These are phyloP conservation scores for Sonneratia alba DNA, from an alignment of 345 rosid genomes.

Conservation along the genomic window DNA sequence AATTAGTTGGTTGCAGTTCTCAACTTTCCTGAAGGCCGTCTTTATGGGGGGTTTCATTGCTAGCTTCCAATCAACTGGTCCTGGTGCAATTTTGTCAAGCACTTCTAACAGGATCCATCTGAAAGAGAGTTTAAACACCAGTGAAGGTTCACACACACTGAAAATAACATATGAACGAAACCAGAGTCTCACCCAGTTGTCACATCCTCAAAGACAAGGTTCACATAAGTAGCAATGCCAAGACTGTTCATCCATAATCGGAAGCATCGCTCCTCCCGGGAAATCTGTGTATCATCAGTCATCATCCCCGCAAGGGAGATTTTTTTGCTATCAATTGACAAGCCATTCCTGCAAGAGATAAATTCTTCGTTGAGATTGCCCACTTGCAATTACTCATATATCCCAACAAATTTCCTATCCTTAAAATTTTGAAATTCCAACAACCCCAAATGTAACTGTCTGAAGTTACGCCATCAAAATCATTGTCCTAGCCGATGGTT, in stretches of 20 bases:
- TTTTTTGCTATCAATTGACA: slow-evolving; percentile 51
- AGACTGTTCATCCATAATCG: slow-evolving; percentile 97
- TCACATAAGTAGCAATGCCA: slow-evolving; percentile 64
- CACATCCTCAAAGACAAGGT: slow-evolving; percentile 85
- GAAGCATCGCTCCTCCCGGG: slow-evolving; percentile 97
- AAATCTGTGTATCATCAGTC: slow-evolving; percentile 93
- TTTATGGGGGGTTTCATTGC: slow-evolving; percentile 80
- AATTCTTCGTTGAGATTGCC: not conserved
- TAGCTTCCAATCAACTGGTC: slow-evolving; percentile 74
- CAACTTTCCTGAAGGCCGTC: slow-evolving; percentile 86
- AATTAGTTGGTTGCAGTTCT: slow-evolving; percentile 79
- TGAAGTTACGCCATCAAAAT: no score
- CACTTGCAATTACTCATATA: not conserved
- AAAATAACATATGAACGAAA: not conserved
- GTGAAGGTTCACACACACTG: not conserved
- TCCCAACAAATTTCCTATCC: no score
- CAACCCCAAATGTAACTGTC: not conserved
- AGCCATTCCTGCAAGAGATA: slow-evolving; percentile 67
- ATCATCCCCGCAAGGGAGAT: slow-evolving; percentile 88
- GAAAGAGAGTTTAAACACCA: slow-evolving; percentile 10
- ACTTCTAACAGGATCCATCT: slow-evolving; percentile 93
- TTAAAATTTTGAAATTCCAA: not conserved
- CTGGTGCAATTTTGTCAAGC: slow-evolving; percentile 62
- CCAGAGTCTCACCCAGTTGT: slow-evolving; percentile 62
- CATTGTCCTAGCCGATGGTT: no score